Conservation (phyloP, 139 green algal species). For the Ettlia oleoabundans region DNA sequence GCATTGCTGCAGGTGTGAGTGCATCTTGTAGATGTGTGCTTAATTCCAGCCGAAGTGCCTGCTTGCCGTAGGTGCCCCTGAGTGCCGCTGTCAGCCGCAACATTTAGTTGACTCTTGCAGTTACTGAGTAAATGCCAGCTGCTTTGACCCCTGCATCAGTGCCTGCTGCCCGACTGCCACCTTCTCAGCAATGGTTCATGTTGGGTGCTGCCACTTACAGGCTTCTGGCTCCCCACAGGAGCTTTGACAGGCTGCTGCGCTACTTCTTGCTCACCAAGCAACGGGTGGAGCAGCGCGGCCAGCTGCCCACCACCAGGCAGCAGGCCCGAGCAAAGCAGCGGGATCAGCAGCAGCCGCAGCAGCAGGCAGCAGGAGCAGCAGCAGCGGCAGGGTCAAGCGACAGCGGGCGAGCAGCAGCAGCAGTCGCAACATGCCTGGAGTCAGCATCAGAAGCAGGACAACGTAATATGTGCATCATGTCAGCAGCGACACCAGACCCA, state of each 20-base stretch:
- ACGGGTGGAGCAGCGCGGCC: background rate
- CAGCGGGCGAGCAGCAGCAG: too few species aligned
- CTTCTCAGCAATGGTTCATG: background rate
- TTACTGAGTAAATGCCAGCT: background rate
- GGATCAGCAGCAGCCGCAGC: background rate
- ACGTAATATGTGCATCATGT: too few species aligned
- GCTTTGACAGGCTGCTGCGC: slow-evolving; percentile 13
- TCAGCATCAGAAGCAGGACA: too few species aligned
- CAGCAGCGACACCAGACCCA: too few species aligned
- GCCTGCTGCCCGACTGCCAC: background rate
- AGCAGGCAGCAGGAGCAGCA: too few species aligned
- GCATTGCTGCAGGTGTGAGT: slow-evolving; percentile 15
- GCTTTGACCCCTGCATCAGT: background rate
- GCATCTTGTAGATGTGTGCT: background rate
- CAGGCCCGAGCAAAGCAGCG: background rate
- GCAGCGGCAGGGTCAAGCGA: too few species aligned
- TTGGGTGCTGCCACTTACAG: background rate
- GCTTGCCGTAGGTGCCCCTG: too few species aligned
- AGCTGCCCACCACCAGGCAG: slow-evolving; percentile 19
- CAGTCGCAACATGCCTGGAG: too few species aligned
- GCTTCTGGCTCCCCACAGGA: background rate
- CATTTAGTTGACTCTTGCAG: background rate
- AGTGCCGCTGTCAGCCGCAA: too few species aligned
- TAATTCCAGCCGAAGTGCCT: too few species aligned
- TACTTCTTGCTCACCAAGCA: background rate